Base-by-base conservation (phyloP, 768 basidiomycete genomes). In the Psilocybe subaeruginosa region DNA sequence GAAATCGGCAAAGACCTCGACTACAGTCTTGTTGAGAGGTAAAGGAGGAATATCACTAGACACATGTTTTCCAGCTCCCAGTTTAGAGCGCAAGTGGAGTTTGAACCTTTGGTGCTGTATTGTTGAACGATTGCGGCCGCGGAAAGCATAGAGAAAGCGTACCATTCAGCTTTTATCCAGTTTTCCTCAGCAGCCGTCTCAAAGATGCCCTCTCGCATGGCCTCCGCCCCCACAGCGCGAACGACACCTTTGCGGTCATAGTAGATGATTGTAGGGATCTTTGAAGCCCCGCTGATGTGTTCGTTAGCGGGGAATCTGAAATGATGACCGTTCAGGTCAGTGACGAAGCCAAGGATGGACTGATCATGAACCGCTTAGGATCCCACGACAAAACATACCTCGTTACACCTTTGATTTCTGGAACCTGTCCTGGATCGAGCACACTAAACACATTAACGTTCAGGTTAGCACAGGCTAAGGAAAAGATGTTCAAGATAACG, bases 81-180 rank as follows among this genome's bases (percentile, higher is more conserved):
- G 56, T 64, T 70, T 72, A 6, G 69, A 72, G 8, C 71, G 66
- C 35, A 75, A 70, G 56, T 74, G 73, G 6, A 74, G 66, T 61
- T 74, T 76, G 64, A 74, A 76, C 80, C 65, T 77, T 39, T 4
- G 6, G 19, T 12, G 51, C 16, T 14, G 19, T 29, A n/a, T 29
- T 23, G 30, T 12, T 56, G 16, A 29, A 16, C 11, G 12, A 30
- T 4, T 8, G 3, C 2, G 1, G 6, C 16, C 52, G 37, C 11
- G 4, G n/a, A 14, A n/a, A 52, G 54, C 16, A 43, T 43, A 43
- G 14, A 12, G 4, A 12, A 11, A 35, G 16, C 60, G 16, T 17
- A 83, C 84, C 83, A 84, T 69, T 83, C 82, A 1, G 78, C 77
- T 60, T 80, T 84, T 41, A 73, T 65, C 80, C 81, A 85, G n/a